phyloP scores from a whole-genome alignment of 192 early-diverging fungal species.

The Dissophora ornata region DNA sequence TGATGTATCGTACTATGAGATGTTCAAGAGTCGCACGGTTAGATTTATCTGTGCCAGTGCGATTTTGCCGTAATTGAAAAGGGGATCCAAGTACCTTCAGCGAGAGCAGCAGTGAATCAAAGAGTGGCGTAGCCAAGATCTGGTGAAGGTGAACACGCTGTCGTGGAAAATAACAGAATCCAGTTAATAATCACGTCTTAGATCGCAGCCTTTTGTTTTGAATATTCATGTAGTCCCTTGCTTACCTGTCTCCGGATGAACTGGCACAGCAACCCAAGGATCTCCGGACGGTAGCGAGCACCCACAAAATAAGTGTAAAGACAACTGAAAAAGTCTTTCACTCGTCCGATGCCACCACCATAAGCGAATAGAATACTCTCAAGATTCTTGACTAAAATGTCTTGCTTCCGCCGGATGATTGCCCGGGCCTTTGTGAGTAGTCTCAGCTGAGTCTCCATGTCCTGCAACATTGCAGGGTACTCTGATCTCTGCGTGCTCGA shows the following conservation, averaged over 20 bases:
- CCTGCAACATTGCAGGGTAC: slow-evolving; percentile 13
- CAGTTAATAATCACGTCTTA: neutral
- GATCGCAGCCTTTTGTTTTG: no score
- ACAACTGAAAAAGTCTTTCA: slow-evolving; percentile 61
- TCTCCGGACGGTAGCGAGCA: slow-evolving; percentile 59
- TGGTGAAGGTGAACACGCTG: slow-evolving; percentile 64
- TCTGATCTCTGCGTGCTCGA: neutral
- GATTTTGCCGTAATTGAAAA: no score
- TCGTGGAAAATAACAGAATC: neutral
- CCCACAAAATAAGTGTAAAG: slow-evolving; percentile 60
- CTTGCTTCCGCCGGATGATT: slow-evolving; percentile 37
- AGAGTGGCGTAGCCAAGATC: slow-evolving; percentile 64
- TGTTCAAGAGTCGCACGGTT: neutral
- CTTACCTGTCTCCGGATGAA: slow-evolving; percentile 62
- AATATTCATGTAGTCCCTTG: no score
- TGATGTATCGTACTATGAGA: slow-evolving; percentile 60
- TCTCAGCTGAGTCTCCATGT: slow-evolving; percentile 33
- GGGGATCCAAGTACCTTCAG: slow-evolving; percentile 54
- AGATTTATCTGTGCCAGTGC: no score
- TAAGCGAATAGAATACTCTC: slow-evolving; percentile 33
- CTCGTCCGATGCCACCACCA: slow-evolving; percentile 34
- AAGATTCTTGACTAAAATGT: slow-evolving; percentile 38
- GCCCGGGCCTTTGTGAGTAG: slow-evolving; percentile 27
- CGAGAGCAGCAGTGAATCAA: slow-evolving; percentile 59
- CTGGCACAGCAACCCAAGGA: slow-evolving; percentile 60